Evolutionary conservation across 2,329 filamentous ascomycete genomes (phyloP).

Genomic region (Chaetomiaceae sp.): DNA sequence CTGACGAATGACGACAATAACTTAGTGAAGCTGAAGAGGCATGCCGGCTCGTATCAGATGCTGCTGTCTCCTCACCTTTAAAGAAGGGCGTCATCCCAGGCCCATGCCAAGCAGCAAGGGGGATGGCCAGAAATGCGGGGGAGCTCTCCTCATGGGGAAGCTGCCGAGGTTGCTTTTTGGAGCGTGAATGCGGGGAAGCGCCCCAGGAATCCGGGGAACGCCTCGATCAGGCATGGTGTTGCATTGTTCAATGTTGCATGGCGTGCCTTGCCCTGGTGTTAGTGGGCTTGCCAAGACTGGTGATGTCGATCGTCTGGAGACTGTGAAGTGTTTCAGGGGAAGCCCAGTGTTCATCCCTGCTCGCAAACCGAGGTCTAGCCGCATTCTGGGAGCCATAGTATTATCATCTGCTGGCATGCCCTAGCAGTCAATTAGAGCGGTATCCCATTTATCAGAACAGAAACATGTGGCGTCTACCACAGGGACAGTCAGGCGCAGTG

Average conservation of each 20-base stretch:
- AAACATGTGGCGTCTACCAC: too few species aligned
- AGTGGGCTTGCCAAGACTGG: background rate
- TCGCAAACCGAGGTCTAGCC: background rate
- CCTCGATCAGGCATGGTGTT: constrained; percentile 8
- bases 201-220: background rate
- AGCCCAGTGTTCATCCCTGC: background rate
- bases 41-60: background rate
- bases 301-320: background rate
- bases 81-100: background rate
- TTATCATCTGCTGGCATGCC: too few species aligned
- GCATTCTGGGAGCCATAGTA: too few species aligned
- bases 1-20: too few species aligned
- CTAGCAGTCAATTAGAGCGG: too few species aligned
- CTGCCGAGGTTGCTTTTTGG: constrained; percentile 13
- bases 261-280: background rate
- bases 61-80: background rate
- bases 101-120: constrained; percentile 8
- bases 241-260: constrained; percentile 1
- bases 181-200: constrained; percentile 18
- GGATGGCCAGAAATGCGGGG: constrained; percentile 2
- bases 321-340: background rate
- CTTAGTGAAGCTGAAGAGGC: too few species aligned
- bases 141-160: constrained; percentile 9
- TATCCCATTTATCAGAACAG: too few species aligned
- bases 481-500: too few species aligned